Base-by-base conservation (phyloP, 129 eudicot genomes). In the Rutidosis leptorrhynchoides region DNA sequence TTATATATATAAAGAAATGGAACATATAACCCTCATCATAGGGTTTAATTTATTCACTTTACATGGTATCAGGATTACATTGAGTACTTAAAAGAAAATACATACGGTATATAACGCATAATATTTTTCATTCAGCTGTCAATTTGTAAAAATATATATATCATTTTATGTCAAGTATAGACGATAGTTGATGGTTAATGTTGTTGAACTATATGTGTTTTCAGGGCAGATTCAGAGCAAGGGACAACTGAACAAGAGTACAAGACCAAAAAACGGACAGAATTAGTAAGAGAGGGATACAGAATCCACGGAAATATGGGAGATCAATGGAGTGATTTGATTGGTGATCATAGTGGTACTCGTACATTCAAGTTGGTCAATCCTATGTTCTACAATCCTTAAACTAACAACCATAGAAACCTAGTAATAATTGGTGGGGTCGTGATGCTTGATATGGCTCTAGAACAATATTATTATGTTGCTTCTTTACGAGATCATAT, bases 241-340 rank as follows among this genome's bases (percentile, higher is more conserved):
- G 61, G 71, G 48, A 51, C 61, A 10, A 67, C 71, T 12, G 71
- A 61, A 19, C 61, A 67, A 26, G 62, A 49, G 62, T 67, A 51
- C 59, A 27, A 65, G 23, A 51, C 32, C 14, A 67, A 51, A 20
- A 65, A 65, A 26, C 28, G 30, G 20, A 51, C 49, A 0, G 10
- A 49, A 29, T 14, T 67, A 23, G 71, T 67, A 57, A 17, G 17
- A 7, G 62, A 57, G 62, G 62, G 35, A 24, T 57, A 26, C 62
- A 57, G 35, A 57, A 7, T 57, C 30, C 62, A 57, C 15, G 62
- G 62, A 26, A 57, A 25, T 27, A 57, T 57, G 62, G 61, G 62
- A 56, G 62, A 57, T 56, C 62, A 56, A 6, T 57, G 62, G 62
- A 57, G 62, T 3, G 62, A 59, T 59, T 59, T 59, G 65, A n/a